phyloP scores from a whole-genome alignment of 495 filamentous ascomycete genomes.

The Penicillium cinerascens region DNA sequence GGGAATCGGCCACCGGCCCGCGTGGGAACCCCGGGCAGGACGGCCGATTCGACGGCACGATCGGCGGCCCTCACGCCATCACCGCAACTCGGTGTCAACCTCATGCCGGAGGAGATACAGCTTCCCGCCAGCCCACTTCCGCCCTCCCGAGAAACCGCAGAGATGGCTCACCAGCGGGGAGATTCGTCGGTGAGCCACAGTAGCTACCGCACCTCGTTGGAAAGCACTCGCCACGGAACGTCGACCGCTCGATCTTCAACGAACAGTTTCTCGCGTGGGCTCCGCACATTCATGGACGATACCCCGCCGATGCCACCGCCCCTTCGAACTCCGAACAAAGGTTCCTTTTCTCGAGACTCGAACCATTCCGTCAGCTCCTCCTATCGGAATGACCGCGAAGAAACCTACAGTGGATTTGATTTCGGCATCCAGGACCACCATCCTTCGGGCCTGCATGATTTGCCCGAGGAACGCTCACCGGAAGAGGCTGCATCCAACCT shows the following conservation, averaged over 20 bases:
- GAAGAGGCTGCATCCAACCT: slow-evolving; percentile 2
- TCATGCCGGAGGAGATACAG: slow-evolving; percentile 16
- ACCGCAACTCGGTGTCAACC: slow-evolving; percentile 11
- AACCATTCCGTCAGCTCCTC: slow-evolving; percentile 22
- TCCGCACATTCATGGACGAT: slow-evolving; percentile 34
- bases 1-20: slow-evolving; percentile 34
- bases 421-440: slow-evolving; percentile 20
- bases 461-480: slow-evolving; percentile 12
- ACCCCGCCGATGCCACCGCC: slow-evolving; percentile 37
- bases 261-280: slow-evolving; percentile 32
- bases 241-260: slow-evolving; percentile 41
- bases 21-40: slow-evolving; percentile 28
- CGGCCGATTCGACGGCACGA: slow-evolving; percentile 2
- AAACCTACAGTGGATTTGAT: slow-evolving; percentile 31
- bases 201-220: slow-evolving; percentile 42
- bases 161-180: slow-evolving; percentile 24
- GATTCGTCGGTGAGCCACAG: slow-evolving; percentile 42
- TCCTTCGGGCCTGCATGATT: slow-evolving; percentile 19
- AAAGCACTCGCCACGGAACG: slow-evolving; percentile 42
- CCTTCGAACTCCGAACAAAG: slow-evolving; percentile 23
- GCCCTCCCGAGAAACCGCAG: slow-evolving; percentile 3
- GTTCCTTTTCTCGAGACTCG: slow-evolving; percentile 22
- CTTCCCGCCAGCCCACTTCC: slow-evolving; percentile 33
- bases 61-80: slow-evolving; percentile 24
- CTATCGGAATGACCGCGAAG: slow-evolving; percentile 19